Percentiles rank a stretch among this genome's conserved stretches.
phyloP scores from a whole-genome alignment of 108 stramenopile genomes.

The Halocafeteria seosinensis region DNA sequence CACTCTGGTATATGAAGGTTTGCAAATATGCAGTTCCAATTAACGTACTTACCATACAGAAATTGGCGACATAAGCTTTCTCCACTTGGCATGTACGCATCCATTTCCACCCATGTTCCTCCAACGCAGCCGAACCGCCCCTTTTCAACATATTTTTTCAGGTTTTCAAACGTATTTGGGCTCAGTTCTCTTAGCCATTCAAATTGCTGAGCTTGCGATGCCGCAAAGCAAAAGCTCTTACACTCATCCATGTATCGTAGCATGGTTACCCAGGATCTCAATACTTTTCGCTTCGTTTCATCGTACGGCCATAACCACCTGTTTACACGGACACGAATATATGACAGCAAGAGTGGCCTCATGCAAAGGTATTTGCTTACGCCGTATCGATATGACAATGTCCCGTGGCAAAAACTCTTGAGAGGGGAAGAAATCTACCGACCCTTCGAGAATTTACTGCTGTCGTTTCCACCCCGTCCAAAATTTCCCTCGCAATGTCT shows the following conservation, averaged over 20 bases:
- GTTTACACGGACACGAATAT: too few species aligned
- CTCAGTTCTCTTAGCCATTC: neutral
- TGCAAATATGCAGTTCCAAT: too few species aligned
- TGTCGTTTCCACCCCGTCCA: too few species aligned
- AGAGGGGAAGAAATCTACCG: too few species aligned
- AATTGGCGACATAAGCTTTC: neutral
- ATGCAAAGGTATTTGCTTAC: too few species aligned
- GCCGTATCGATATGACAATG: conserved; percentile 7
- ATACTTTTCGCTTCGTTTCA: neutral
- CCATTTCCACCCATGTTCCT: neutral
- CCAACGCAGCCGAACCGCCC: neutral
- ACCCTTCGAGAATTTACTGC: too few species aligned
- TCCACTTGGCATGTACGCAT: neutral
- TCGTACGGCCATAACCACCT: neutral
- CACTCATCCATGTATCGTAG: neutral
- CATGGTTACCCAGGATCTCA: neutral
- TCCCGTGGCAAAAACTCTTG: neutral
- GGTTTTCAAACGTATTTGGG: neutral
- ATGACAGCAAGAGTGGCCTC: too few species aligned
- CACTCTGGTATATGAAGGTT: too few species aligned
- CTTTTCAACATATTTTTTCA: neutral
- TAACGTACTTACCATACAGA: too few species aligned
- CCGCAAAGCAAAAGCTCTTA: neutral
- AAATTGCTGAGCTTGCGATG: neutral
- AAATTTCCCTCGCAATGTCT: too few species aligned